Base-by-base conservation (phyloP, 306 rosid species). In the Amphicarpaea edgeworthii region DNA sequence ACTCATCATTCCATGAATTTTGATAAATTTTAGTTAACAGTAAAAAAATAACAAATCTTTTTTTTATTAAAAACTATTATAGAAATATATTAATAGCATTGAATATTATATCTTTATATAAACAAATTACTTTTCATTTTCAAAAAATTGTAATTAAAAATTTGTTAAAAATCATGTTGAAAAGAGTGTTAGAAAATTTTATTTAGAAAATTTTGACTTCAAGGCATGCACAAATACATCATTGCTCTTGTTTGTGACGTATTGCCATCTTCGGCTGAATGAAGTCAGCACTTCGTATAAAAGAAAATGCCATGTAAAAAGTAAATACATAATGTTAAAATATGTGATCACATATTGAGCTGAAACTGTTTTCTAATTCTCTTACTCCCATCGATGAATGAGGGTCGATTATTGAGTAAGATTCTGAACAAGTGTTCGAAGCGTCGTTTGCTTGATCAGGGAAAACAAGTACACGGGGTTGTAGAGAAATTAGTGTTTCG, bases 331-430 rank as follows among this genome's bases (percentile, higher is more conserved):
- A 47, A 58, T 30, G 10, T 17, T 32, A 15, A 58, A 58, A 45
- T n/a, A 45, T 15, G 45, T 38, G 46, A 73, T 37, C 37, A 59
- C 5, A 16, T 14, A 21, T 9, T 8, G 1, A 30, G 9, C n/a
- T 3, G 60, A 85, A 88, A 16, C 84, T 77, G 49, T 85, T 83
- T 67, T 92, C 93, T 77, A 87, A 32, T 68, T 86, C 86, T 73
- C 92, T 83, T 20, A 73, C 30, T 15, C 59, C 84, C 88, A 78
- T 78, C 6, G 32, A 82, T 86, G 93, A 78, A 59, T 63, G 85
- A 81, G 81, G 55, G 84, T 28, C 81, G 78, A 64, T 74, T 66
- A 58, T 45, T 85, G 40, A 32, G 82, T 2, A 68, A 72, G 51
- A 57, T 84, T 10, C 73, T 88, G 32, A 51, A 87, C 70, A 83